Conservation (phyloP, 1,139 yeast species). For the Lodderomyces beijingensis region DNA sequence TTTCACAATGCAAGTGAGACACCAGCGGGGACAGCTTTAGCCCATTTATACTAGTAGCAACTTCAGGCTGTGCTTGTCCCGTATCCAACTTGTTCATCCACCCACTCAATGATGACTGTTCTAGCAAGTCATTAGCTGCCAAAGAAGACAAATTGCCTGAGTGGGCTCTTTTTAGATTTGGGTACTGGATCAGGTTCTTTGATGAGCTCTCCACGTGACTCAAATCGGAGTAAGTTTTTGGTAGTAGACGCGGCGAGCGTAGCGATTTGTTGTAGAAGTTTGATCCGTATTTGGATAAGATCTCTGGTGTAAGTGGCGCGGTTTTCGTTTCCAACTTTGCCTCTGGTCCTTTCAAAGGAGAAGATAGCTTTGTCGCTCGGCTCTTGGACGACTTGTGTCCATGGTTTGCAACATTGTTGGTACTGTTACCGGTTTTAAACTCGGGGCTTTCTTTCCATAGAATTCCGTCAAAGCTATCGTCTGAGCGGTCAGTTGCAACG, state of each 20-base stretch:
- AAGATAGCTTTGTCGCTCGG: background rate
- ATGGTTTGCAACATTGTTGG: background rate
- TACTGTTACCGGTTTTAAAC: conserved; percentile 1
- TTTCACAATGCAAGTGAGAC: background rate
- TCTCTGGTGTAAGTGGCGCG: conserved; percentile 24
- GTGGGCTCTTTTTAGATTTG: conserved; percentile 21
- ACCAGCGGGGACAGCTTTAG: conserved; percentile 7
- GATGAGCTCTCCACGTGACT: conserved; percentile 7
- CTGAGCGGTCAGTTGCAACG: conserved; percentile 31
- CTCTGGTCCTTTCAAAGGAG: background rate
- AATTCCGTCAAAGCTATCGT: conserved; percentile 45
- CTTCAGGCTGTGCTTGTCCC: conserved; percentile 6
- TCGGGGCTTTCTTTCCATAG: conserved; percentile 38
- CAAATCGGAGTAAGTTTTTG: conserved; percentile 27
- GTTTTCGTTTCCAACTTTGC: background rate
- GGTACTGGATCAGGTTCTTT: conserved; percentile 2
- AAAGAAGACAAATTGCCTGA: too few species aligned
- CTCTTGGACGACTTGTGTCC: background rate
- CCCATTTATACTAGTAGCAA: conserved; percentile 1
- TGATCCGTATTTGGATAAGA: conserved; percentile 37
- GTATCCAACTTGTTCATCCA: conserved; percentile 35
- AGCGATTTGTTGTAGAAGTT: conserved; percentile 21
- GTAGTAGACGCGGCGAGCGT: conserved; percentile 20
- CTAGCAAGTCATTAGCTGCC: conserved; percentile 21
- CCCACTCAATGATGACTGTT: conserved; percentile 16